Conservation (phyloP, 164 flowering plant genomes). For the Buxus sempervirens region DNA sequence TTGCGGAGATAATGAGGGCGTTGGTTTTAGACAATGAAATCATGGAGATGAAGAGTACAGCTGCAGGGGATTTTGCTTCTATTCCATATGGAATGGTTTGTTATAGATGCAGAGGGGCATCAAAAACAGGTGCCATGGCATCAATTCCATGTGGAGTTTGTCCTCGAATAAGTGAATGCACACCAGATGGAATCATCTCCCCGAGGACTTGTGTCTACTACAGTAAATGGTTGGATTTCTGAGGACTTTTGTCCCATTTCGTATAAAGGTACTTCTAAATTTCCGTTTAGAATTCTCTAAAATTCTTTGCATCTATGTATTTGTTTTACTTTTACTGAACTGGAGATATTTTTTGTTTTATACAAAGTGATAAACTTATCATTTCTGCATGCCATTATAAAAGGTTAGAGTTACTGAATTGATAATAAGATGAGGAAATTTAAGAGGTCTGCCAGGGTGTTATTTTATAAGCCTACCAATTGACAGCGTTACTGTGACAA, state of each 20-base stretch:
- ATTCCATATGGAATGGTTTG: slow-evolving; percentile 54
- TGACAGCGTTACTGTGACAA: too few species aligned
- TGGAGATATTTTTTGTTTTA: too few species aligned
- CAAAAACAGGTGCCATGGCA: slow-evolving; percentile 46
- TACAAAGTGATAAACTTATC: too few species aligned
- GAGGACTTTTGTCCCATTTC: slow-evolving; percentile 7
- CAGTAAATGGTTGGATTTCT: slow-evolving; percentile 70
- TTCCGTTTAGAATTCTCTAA: not conserved
- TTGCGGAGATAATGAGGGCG: slow-evolving; percentile 48
- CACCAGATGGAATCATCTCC: slow-evolving; percentile 82
- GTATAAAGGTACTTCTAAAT: not conserved
- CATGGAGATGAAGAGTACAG: slow-evolving; percentile 56
- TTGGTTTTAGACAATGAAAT: slow-evolving; percentile 62
- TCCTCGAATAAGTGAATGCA: slow-evolving; percentile 58
- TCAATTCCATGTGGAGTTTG: slow-evolving; percentile 92
- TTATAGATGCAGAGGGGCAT: slow-evolving; percentile 37
- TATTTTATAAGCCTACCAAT: too few species aligned
- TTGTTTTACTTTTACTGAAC: too few species aligned
- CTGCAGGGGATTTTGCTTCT: slow-evolving; percentile 45
- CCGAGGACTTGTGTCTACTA: slow-evolving; percentile 71
- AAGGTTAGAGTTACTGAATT: too few species aligned
- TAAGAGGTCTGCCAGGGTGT: too few species aligned
- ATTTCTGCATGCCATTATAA: too few species aligned
- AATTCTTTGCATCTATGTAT: too few species aligned
- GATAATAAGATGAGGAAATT: too few species aligned